These are phyloP conservation scores for Hypoxylon sp. DNA, from an alignment of 2,329 filamentous ascomycete species.

Conservation along the genomic window DNA sequence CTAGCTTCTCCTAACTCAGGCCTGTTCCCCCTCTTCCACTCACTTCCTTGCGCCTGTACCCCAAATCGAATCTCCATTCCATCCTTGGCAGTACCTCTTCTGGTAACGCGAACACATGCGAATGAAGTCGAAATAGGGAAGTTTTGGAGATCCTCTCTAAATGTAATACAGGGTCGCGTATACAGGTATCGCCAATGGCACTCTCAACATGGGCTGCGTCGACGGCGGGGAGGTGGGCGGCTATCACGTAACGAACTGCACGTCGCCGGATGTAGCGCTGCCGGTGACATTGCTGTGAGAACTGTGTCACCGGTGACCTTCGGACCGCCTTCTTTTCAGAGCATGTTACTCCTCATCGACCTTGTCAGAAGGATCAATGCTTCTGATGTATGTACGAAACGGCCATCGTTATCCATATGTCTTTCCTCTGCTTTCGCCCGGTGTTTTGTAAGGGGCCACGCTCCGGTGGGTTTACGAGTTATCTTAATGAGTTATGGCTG, in stretches of 20 bases:
- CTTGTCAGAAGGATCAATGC: neutral
- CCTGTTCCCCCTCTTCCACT: neutral
- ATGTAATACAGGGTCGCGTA: conserved; percentile 41
- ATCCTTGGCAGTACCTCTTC: neutral
- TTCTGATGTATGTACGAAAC: neutral
- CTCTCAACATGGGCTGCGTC: conserved; percentile 37
- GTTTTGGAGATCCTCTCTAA: neutral
- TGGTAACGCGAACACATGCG: neutral
- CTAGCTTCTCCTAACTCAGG: neutral
- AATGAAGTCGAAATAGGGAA: neutral
- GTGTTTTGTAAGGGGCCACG: no score
- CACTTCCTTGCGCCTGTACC: neutral
- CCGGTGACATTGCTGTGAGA: conserved; percentile 41
- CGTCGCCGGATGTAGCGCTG: conserved; percentile 36
- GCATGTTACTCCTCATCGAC: neutral
- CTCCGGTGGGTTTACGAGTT: no score
- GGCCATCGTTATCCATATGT: neutral
- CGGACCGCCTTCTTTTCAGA: neutral
- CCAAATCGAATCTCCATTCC: neutral
- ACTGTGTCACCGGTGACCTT: neutral
- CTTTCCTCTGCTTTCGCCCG: no score
- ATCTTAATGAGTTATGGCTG: neutral
- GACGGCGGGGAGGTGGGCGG: conserved; percentile 45
- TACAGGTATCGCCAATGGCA: conserved; percentile 41
- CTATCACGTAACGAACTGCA: conserved; percentile 46